Evolutionary conservation across 345 rosid species (phyloP).

Genomic region (Pseudoturritis turrita): DNA sequence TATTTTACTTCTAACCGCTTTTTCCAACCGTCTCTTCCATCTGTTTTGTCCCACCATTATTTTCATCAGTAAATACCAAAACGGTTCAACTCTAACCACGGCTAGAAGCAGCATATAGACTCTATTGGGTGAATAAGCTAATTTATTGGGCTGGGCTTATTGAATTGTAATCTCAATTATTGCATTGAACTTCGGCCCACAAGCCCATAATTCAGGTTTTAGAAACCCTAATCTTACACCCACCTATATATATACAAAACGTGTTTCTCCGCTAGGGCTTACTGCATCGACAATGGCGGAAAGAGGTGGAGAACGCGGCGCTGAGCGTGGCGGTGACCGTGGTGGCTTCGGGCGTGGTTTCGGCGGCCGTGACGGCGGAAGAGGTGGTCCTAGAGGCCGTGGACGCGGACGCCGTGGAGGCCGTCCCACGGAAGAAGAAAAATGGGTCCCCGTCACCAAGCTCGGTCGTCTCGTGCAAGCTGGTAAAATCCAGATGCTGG

Average conservation of each 20-base stretch:
- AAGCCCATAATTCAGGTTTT: neutral
- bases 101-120: no score
- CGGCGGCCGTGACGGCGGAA: slow-evolving; percentile 35
- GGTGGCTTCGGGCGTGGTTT: slow-evolving; percentile 62
- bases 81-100: no score
- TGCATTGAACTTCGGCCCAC: neutral
- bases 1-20: no score
- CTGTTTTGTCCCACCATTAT: no score
- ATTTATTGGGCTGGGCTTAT: neutral
- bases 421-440: slow-evolving; percentile 62
- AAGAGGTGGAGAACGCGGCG: slow-evolving; percentile 40
- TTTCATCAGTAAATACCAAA: no score
- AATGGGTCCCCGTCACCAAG: slow-evolving; percentile 82
- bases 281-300: slow-evolving; percentile 50
- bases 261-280: neutral
- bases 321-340: slow-evolving; percentile 43
- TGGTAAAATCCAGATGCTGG: slow-evolving; percentile 45
- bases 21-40: no score
- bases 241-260: neutral
- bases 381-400: slow-evolving; percentile 39
- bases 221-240: neutral
- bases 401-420: slow-evolving; percentile 53
- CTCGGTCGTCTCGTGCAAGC: slow-evolving; percentile 70
- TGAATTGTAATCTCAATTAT: neutral
- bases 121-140: no score